Conservation (phyloP, 2,329 filamentous ascomycete species). For the Endothia cerciana region DNA sequence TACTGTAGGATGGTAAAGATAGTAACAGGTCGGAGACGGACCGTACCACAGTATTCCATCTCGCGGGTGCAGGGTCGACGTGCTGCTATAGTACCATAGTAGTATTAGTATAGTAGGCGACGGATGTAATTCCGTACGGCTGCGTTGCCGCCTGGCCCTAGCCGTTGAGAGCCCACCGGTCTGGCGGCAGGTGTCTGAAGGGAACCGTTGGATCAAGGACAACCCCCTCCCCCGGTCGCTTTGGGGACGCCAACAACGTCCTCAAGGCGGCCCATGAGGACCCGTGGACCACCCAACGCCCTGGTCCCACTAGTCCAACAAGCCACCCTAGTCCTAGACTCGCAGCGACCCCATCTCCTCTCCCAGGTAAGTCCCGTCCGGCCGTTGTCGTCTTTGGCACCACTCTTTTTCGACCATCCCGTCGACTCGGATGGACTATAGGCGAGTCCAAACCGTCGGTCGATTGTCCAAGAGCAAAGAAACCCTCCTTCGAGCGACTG, state of each 20-base stretch:
- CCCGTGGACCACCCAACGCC: conserved; percentile 8
- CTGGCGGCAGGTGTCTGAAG: background rate
- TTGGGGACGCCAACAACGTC: background rate
- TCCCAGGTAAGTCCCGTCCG: conserved; percentile 14
- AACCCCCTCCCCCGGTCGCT: background rate
- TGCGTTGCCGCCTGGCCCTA: background rate
- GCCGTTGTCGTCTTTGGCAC: conserved; percentile 26
- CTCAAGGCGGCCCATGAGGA: conserved; percentile 2
- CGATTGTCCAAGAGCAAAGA: conserved; percentile 12
- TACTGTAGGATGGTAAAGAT: background rate
- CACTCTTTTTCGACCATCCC: conserved; percentile 28
- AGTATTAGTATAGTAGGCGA: background rate
- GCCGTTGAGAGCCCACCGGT: conserved; percentile 3
- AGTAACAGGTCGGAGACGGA: background rate
- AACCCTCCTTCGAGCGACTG: conserved; percentile 19
- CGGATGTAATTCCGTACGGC: conserved; percentile 6
- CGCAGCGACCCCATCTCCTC: conserved; percentile 8
- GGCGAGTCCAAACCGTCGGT: conserved; percentile 15
- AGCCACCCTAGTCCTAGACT: conserved; percentile 5
- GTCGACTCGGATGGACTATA: conserved; percentile 23
- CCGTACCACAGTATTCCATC: no score
- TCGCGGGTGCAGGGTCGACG: no score
- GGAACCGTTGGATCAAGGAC: conserved; percentile 1
- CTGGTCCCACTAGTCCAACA: conserved; percentile 12
- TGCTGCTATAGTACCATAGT: background rate